Conservation (phyloP, 805 yeast genomes). For the Starmerella apis region DNA sequence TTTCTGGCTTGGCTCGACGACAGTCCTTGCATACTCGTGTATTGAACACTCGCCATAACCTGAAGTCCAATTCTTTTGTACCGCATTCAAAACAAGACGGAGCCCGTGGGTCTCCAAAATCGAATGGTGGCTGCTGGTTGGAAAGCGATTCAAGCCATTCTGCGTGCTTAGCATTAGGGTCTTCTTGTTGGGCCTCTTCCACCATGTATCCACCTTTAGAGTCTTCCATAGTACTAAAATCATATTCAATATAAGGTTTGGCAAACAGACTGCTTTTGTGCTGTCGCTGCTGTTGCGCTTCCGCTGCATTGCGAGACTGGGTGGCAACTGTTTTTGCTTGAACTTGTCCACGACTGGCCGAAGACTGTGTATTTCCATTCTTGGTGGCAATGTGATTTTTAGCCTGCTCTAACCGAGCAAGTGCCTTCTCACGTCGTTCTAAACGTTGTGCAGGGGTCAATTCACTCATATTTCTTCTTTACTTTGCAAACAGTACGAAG, state of each 20-base stretch:
- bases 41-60: constrained; percentile 53
- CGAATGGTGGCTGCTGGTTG: constrained; percentile 31
- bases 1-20: constrained; percentile 63
- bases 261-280: constrained; percentile 20
- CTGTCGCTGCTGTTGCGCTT: constrained; percentile 10
- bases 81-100: constrained; percentile 79
- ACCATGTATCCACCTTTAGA: constrained; percentile 73
- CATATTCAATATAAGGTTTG: constrained; percentile 39
- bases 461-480: constrained; percentile 8
- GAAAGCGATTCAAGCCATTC: constrained; percentile 26
- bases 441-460: constrained; percentile 21
- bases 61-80: constrained; percentile 68
- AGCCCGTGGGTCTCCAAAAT: constrained; percentile 52
- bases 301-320: constrained; percentile 17
- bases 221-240: constrained; percentile 84
- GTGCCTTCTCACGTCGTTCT: constrained; percentile 22
- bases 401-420: constrained; percentile 23
- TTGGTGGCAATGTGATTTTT: constrained; percentile 15
- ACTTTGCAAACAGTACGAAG: background rate
- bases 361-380: background rate
- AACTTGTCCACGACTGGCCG: constrained; percentile 1
- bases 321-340: constrained; percentile 6
- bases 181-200: constrained; percentile 31
- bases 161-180: constrained; percentile 11
- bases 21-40: constrained; percentile 74